phyloP scores from a whole-genome alignment of 257 asterid species.

The Apocynum venetum region DNA sequence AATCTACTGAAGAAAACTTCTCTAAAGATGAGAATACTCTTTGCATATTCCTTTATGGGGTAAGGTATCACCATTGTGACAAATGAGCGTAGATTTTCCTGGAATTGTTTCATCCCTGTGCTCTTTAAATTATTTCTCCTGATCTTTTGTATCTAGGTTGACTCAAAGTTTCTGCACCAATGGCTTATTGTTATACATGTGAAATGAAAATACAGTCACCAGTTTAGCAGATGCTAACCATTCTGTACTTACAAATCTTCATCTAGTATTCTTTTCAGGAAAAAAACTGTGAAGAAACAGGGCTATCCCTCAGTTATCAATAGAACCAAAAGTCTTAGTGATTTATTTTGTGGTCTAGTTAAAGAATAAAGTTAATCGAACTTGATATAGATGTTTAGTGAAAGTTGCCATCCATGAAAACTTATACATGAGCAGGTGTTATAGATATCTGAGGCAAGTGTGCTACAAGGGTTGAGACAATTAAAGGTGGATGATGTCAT shows the following conservation, averaged over 20 bases:
- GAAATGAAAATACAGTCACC: neutral
- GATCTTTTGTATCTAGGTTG: neutral
- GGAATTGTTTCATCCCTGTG: neutral
- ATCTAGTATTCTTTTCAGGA: neutral
- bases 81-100: neutral
- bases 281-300: neutral
- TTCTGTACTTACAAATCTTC: neutral
- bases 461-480: constrained; percentile 78
- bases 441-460: constrained; percentile 82
- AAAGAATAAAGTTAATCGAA: neutral
- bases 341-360: neutral
- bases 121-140: neutral
- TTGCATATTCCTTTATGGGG: constrained; percentile 85
- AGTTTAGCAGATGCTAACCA: neutral
- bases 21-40: constrained; percentile 44
- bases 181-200: neutral
- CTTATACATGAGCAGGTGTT: constrained; percentile 52
- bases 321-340: neutral
- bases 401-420: constrained; percentile 25
- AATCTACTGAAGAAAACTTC: constrained; percentile 26
- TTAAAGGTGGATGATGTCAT: constrained; percentile 46
- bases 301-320: neutral
- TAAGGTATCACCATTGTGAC: constrained; percentile 32
- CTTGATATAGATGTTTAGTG: constrained; percentile 22
- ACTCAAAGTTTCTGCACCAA: neutral